Conservation (phyloP, 208 protist genomes). For the Trypanosoma rangeli region DNA sequence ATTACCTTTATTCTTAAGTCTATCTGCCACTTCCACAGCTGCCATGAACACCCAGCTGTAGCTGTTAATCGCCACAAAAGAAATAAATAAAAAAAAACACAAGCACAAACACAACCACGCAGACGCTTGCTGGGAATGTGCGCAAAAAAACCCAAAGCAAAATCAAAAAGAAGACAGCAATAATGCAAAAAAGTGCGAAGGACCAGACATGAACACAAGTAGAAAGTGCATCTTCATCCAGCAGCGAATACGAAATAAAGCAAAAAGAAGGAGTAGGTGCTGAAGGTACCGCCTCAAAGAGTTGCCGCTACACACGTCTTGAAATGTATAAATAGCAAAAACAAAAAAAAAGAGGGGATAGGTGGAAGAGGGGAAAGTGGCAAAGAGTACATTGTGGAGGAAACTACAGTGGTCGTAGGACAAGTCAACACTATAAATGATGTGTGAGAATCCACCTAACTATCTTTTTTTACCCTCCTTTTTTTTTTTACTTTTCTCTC, state of each 20-base stretch:
- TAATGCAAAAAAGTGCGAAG: background rate
- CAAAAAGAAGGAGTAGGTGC: too few relatives aligned
- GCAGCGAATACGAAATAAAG: too few relatives aligned
- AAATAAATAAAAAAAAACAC: background rate
- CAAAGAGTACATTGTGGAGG: too few relatives aligned
- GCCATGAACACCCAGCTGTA: conserved; percentile 4
- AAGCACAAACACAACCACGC: background rate
- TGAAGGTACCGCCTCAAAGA: too few relatives aligned
- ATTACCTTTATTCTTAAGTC: conserved; percentile 84
- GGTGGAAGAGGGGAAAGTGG: too few relatives aligned
- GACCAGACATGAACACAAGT: background rate
- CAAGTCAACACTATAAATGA: too few relatives aligned
- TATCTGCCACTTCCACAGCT: conserved; percentile 49
- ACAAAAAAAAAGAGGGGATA: too few relatives aligned
- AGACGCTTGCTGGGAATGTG: background rate
- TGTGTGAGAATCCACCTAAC: too few relatives aligned
- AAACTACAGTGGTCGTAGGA: too few relatives aligned
- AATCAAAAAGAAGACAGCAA: background rate
- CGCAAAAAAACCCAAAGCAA: background rate
- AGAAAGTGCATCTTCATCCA: background rate
- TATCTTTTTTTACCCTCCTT: too few relatives aligned
- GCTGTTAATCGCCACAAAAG: background rate
- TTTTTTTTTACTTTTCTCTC: background rate
- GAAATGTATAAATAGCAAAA: too few relatives aligned
- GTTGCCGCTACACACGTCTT: too few relatives aligned